Evolutionary conservation across 2,329 filamentous ascomycete species (phyloP).

Genomic region (Penicillium sp.): DNA sequence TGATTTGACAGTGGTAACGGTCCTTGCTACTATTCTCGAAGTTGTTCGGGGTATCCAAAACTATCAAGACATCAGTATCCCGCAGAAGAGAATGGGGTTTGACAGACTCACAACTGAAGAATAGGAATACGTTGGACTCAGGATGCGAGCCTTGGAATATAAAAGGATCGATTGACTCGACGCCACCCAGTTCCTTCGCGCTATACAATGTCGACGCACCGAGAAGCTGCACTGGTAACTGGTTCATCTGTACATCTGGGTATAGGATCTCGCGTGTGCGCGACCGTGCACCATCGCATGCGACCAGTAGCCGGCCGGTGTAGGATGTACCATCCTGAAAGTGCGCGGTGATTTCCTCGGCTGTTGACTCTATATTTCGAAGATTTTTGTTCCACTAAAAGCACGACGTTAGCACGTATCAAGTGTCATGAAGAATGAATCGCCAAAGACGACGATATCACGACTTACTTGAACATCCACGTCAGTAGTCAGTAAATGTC

Average conservation of each 20-base stretch:
- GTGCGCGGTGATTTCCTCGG: slow-evolving; percentile 38
- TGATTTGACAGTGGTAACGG: slow-evolving; percentile 49
- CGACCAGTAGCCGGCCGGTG: slow-evolving; percentile 48
- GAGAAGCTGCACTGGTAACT: slow-evolving; percentile 51
- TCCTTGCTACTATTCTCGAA: slow-evolving; percentile 31
- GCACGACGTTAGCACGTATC: background rate
- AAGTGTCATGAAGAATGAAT: too few species aligned
- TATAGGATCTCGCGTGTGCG: slow-evolving; percentile 38
- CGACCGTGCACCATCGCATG: slow-evolving; percentile 52
- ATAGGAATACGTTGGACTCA: slow-evolving; percentile 51
- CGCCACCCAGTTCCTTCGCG: slow-evolving; percentile 41
- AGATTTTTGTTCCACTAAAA: slow-evolving; percentile 41
- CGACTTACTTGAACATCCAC: slow-evolving; percentile 47
- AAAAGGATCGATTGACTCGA: slow-evolving; percentile 51
- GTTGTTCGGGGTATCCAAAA: slow-evolving; percentile 51
- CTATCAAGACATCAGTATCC: slow-evolving; percentile 25
- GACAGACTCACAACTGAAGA: slow-evolving; percentile 48
- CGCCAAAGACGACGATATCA: background rate
- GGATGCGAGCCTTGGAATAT: slow-evolving; percentile 57
- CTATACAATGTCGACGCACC: slow-evolving; percentile 47
- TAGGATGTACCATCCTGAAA: slow-evolving; percentile 49
- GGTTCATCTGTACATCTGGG: slow-evolving; percentile 30
- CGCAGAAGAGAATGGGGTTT: too few species aligned
- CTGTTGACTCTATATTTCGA: slow-evolving; percentile 32
- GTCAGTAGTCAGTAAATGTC: slow-evolving; percentile 46